Base-by-base conservation (phyloP, 306 rosid species). In the Vigna mungo region DNA sequence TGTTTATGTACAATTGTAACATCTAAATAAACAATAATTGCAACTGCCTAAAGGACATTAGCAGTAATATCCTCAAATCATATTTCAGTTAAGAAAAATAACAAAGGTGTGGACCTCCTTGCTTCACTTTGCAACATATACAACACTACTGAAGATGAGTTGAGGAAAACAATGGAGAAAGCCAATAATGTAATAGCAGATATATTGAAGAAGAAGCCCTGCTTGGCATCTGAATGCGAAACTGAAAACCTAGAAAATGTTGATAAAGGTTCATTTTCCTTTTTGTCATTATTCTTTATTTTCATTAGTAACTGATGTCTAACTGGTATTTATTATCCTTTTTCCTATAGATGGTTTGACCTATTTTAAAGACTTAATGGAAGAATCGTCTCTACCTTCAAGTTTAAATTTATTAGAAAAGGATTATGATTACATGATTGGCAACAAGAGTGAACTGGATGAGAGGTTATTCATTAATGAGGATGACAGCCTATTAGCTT, bases 381-480 rank as follows among this genome's bases (percentile, higher is more conserved):
- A 91, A 63, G 90, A 88, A 55, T 85, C 83, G 8, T 89, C 90
- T 64, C 68, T 96, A 75, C 76, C 82, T 32, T 88, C 89, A 37
- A 87, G 85, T 82, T 84, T 96, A 82, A 84, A 63, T 74, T 84
- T 87, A 77, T 80, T 96, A 71, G 99, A 96, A 81, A 91, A 86
- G 68, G 93, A 96, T 78, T 89, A 96, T 78, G 90, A 86, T 58
- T 77, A 71, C 81, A 92, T 94, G 60, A 83, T 89, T 81, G 64
- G 76, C 79, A 81, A 82, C 80, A 90, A 89, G 75, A 91, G 88
- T 80, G 99, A 91, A 67, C 78, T 96, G 72, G 99, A 96, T 86
- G 99, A 96, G 83, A 93, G 97, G 79, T 77, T 93, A 44, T 91
- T 93, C 86, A 84, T 96, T 69, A 87, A 93, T 37, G 96, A 87